Evolutionary conservation across 2,329 filamentous ascomycete genomes (phyloP).

Genomic region (Sporothrix globosa): DNA sequence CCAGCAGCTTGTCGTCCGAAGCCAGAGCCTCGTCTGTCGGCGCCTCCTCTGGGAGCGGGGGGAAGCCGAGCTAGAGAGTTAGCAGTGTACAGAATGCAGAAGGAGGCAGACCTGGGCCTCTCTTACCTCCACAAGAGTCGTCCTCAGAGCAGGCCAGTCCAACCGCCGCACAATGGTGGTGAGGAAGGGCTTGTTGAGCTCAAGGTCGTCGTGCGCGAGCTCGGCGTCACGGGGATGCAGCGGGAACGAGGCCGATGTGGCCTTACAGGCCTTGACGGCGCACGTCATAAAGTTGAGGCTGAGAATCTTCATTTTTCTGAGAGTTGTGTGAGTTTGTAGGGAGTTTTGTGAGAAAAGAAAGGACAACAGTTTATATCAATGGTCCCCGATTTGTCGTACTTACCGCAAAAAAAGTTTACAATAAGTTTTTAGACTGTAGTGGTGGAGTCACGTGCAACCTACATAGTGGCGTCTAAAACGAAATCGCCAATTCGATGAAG

Average conservation of each 20-base stretch:
- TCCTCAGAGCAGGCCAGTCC: constrained; percentile 81
- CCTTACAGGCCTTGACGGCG: constrained; percentile 93
- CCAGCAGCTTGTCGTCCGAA: constrained; percentile 69
- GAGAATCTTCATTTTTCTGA: constrained; percentile 77
- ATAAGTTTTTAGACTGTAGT: background rate
- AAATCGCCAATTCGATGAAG: background rate
- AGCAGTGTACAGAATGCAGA: background rate
- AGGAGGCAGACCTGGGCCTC: background rate
- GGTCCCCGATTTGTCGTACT: background rate
- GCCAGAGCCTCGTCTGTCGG: constrained; percentile 66
- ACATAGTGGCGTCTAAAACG: background rate
- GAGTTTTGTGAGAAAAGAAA: background rate
- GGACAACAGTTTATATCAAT: background rate
- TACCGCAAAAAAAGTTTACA: constrained; percentile 26
- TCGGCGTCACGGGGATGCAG: constrained; percentile 92
- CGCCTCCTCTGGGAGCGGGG: constrained; percentile 66
- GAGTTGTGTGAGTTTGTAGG: background rate
- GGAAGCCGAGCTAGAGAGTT: constrained; percentile 71
- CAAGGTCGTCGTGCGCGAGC: constrained; percentile 80
- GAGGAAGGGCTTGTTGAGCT: constrained; percentile 79
- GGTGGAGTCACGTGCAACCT: background rate
- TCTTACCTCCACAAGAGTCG: constrained; percentile 73
- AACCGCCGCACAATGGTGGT: constrained; percentile 83
- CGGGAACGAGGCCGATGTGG: constrained; percentile 76
- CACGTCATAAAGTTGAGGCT: constrained; percentile 97